Evolutionary conservation across 768 basidiomycete genomes (phyloP).

Genomic region (Mrakia hoshinonis): DNA sequence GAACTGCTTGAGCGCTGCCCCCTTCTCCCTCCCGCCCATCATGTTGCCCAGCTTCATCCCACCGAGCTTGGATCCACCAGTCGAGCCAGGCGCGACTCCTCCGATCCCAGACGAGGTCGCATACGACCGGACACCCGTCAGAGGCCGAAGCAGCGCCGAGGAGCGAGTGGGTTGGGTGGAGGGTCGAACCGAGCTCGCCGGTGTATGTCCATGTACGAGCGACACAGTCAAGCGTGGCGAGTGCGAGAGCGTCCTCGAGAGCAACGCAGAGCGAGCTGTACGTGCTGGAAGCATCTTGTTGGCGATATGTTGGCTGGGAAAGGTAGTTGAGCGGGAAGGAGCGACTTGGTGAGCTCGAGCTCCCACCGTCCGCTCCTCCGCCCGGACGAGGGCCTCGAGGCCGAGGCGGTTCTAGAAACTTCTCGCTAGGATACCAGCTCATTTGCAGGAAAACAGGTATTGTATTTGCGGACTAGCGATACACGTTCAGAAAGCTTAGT

Average conservation of each 20-base stretch:
- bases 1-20: constrained; percentile 29
- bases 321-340: not conserved
- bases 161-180: not conserved
- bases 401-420: too few relatives aligned
- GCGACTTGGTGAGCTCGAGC: not conserved
- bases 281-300: not conserved
- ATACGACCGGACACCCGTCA: not conserved
- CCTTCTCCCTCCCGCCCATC: constrained; percentile 23
- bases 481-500: too few relatives aligned
- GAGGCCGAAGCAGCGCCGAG: not conserved
- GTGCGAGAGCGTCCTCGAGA: not conserved
- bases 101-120: not conserved
- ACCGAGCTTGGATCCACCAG: not conserved
- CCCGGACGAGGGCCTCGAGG: too few relatives aligned
- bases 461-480: too few relatives aligned
- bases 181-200: not conserved
- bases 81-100: not conserved
- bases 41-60: constrained; percentile 23
- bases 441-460: too few relatives aligned
- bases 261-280: not conserved
- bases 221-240: not conserved
- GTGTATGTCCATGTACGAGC: not conserved
- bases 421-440: too few relatives aligned
- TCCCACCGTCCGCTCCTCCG: too few relatives aligned
- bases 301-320: too few relatives aligned